These are phyloP conservation scores for Mollisia scopiformis DNA, from an alignment of 2,329 filamentous ascomycete species.

Conservation along the genomic window DNA sequence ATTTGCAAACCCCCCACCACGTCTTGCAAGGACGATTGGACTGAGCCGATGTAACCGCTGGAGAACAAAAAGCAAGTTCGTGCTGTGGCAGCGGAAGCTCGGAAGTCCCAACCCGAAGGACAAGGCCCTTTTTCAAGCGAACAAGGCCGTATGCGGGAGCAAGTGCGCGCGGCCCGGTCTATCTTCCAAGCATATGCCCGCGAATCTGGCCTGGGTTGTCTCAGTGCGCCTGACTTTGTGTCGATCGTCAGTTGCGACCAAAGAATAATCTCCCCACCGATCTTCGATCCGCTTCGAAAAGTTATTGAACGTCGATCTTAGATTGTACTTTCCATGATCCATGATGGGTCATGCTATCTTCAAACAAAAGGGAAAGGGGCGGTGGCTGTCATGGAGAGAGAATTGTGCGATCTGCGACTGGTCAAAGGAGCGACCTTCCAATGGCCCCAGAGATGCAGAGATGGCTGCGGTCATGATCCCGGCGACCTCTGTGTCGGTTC, in stretches of 20 bases:
- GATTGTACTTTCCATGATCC: too few relatives aligned
- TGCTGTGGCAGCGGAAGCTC: constrained; percentile 3
- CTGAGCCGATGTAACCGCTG: constrained; percentile 8
- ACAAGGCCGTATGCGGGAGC: not conserved
- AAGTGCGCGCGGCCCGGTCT: too few relatives aligned
- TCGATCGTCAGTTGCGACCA: not conserved
- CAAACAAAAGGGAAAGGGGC: too few relatives aligned
- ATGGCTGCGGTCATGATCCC: not conserved
- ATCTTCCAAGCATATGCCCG: too few relatives aligned
- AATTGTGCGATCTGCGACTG: too few relatives aligned
- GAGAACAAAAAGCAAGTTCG: constrained; percentile 6
- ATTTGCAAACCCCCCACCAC: not conserved
- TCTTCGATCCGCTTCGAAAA: too few relatives aligned
- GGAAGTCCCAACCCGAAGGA: not conserved
- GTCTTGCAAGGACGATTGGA: not conserved
- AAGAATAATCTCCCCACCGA: too few relatives aligned
- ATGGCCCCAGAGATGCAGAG: not conserved
- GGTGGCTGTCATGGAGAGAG: too few relatives aligned
- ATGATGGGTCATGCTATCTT: too few relatives aligned
- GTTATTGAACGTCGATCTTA: too few relatives aligned
- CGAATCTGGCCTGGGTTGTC: not conserved
- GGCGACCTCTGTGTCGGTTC: not conserved
- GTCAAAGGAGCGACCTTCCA: too few relatives aligned
- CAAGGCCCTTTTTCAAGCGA: not conserved
- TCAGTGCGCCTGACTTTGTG: not conserved